These are phyloP conservation scores for Pseudoperonospora humuli DNA, from an alignment of 352 stramenopile species.

Conservation along the genomic window DNA sequence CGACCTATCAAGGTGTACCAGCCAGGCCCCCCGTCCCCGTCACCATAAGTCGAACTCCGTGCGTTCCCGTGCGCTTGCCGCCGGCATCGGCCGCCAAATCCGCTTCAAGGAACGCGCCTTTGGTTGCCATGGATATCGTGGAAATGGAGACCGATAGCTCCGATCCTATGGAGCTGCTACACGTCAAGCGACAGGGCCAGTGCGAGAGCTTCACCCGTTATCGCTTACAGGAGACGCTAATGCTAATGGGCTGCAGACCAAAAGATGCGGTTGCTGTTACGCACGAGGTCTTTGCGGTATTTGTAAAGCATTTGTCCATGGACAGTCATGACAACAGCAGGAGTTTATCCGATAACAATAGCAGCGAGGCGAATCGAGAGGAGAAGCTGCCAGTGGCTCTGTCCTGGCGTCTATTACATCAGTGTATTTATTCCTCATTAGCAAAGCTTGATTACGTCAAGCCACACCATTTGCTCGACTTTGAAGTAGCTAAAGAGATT, in stretches of 20 bases:
- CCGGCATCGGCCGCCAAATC: not conserved
- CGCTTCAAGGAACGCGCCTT: not conserved
- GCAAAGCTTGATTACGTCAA: conserved; percentile 79
- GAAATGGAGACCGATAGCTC: conserved; percentile 46
- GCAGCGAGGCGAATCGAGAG: conserved; percentile 8
- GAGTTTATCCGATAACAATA: conserved; percentile 8
- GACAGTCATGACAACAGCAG: conserved; percentile 3
- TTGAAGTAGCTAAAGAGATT: conserved; percentile 81
- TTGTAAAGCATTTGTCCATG: conserved; percentile 41
- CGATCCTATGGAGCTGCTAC: conserved; percentile 77
- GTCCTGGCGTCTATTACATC: conserved; percentile 69
- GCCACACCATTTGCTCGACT: conserved; percentile 75
- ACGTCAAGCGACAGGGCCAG: conserved; percentile 40
- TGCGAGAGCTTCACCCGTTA: conserved; percentile 76
- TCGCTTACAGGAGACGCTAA: conserved; percentile 78
- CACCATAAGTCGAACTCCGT: conserved; percentile 1
- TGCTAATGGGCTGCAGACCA: conserved; percentile 79
- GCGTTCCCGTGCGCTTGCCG: conserved; percentile 4
- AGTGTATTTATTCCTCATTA: conserved; percentile 76
- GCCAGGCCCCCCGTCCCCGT: no score
- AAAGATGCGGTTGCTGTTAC: conserved; percentile 71
- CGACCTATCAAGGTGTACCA: no score
- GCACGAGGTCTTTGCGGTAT: conserved; percentile 54
- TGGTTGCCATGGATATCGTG: conserved; percentile 36
- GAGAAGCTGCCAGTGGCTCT: conserved; percentile 18